These are phyloP conservation scores for Phytophthora capsici DNA, from an alignment of 352 stramenopile genomes.

Conservation along the genomic window DNA sequence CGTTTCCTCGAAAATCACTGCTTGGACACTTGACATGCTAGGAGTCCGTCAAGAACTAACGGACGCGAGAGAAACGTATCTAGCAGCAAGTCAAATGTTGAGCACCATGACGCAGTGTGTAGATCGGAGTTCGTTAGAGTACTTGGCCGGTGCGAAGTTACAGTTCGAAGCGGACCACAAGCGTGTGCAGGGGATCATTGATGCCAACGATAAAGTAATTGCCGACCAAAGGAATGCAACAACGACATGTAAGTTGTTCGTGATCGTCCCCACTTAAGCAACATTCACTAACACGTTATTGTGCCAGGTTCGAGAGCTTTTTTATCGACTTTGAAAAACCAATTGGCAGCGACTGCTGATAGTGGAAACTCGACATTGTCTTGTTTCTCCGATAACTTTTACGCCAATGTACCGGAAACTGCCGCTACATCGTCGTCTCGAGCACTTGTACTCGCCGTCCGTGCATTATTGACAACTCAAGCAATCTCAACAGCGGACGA, in stretches of 20 bases:
- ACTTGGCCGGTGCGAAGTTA: slow-evolving; percentile 33
- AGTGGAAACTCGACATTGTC: slow-evolving; percentile 32
- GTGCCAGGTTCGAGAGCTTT: slow-evolving; percentile 30
- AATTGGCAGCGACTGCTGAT: slow-evolving; percentile 7
- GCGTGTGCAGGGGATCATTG: slow-evolving; percentile 34
- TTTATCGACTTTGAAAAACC: slow-evolving; percentile 26
- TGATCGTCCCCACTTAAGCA: neutral
- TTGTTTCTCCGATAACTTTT: slow-evolving; percentile 40
- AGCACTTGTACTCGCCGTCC: slow-evolving; percentile 33
- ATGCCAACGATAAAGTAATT: slow-evolving; percentile 35
- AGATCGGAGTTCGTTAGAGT: slow-evolving; percentile 31
- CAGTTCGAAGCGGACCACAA: slow-evolving; percentile 36
- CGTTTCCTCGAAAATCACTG: slow-evolving; percentile 44
- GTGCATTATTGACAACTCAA: slow-evolving; percentile 38
- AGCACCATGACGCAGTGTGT: slow-evolving; percentile 46
- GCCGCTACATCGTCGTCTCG: slow-evolving; percentile 30
- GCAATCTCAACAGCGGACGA: slow-evolving; percentile 21
- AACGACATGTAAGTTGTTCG: slow-evolving; percentile 30
- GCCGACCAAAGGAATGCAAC: slow-evolving; percentile 20
- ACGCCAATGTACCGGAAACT: slow-evolving; percentile 29
- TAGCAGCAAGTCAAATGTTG: slow-evolving; percentile 38
- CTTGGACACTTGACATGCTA: slow-evolving; percentile 35
- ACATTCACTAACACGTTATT: slow-evolving; percentile 3
- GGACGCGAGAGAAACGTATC: slow-evolving; percentile 37
- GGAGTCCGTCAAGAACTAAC: slow-evolving; percentile 39